Evolutionary conservation across 2,329 filamentous ascomycete genomes (phyloP).

Genomic region (Lasiodiplodia sp.): DNA sequence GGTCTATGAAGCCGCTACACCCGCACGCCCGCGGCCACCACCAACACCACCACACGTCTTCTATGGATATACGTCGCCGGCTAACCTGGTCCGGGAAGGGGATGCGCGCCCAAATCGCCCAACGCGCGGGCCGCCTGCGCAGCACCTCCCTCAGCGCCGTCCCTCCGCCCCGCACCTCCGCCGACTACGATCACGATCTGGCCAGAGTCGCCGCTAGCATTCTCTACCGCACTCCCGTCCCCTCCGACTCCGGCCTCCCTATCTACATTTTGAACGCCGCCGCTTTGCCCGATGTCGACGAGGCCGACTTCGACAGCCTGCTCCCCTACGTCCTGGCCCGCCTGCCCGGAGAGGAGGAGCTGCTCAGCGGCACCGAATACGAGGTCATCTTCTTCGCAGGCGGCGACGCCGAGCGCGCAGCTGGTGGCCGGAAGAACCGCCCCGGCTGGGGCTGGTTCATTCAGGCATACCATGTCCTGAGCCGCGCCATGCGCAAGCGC

Average conservation of each 20-base stretch:
- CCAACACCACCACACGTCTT: constrained; percentile 8
- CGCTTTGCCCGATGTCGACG: constrained; percentile 62
- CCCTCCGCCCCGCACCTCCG: constrained; percentile 53
- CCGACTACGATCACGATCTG: constrained; percentile 57
- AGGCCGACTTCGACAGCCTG: constrained; percentile 62
- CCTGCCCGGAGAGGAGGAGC: constrained; percentile 63
- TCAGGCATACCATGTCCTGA: constrained; percentile 64
- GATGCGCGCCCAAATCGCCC: constrained; percentile 45
- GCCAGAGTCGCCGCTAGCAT: constrained; percentile 60
- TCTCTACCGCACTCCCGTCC: constrained; percentile 61
- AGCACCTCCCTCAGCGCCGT: constrained; percentile 57
- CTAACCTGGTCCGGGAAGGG: constrained; percentile 27
- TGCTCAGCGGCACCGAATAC: constrained; percentile 61
- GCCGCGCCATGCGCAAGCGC: constrained; percentile 62
- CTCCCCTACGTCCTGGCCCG: constrained; percentile 63
- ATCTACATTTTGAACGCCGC: constrained; percentile 64
- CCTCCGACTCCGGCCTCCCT: constrained; percentile 57
- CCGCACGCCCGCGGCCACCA: constrained; percentile 1
- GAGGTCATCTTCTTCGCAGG: constrained; percentile 66
- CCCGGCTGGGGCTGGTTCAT: constrained; percentile 65
- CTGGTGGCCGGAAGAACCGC: constrained; percentile 51
- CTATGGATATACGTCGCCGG: constrained; percentile 26
- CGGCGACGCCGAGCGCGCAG: constrained; percentile 49
- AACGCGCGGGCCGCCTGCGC: constrained; percentile 44
- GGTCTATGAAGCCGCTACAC: constrained; percentile 13